Base-by-base conservation (phyloP, 1,139 yeast genomes). In the Wickerhamiella pararugosa region DNA sequence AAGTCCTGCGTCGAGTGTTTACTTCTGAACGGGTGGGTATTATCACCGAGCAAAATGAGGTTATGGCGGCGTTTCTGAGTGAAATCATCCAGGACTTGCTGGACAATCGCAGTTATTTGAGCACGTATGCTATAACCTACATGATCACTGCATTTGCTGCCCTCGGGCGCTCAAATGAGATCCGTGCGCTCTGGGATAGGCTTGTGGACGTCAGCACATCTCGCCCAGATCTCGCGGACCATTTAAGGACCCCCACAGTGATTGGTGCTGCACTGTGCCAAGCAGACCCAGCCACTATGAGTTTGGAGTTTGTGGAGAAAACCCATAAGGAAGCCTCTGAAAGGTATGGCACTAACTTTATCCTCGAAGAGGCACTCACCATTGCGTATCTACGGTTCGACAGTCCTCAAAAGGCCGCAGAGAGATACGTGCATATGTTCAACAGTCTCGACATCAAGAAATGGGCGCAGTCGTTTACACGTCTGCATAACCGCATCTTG, bases 331-430 rank as follows among this genome's bases (percentile, higher is more conserved):
- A 41, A 3, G 46, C 54, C 7, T 45, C 44, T 9, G 43, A 35
- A 32, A 31, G 37, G 29, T 41, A 46, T 30, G 53, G 54, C 36
- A 32, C 43, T 21, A 43, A 45, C 33, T 30, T 51, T 6, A 40
- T 44, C 11, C 40, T 50, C 27, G 54, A 51, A 10, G 53, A 50
- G 29, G 51, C 53, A 5, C 43, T 51, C 25, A 45, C 48, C 6
- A 15, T 35, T 10, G 44, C 47, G 11, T 51, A 48, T 34, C 39
- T 51, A 30, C 36, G 45, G 5, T 45, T 43, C 44, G 34, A 37
- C 35, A 45, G 43, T 38, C 45, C 34, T 36, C 41, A 41, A 33
- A 37, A 34, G 5, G 53, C 51, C 9, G 50, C 49, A n/a, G 45
- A 46, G 37, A 41, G 47, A 15, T 51, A 49, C 32, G 37, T 47